A percentile compares a stretch with the other conserved stretches of the same genome.
Evolutionary conservation across 2,329 filamentous ascomycete species (phyloP).

Genomic region (Taxawa tesnikishii): DNA sequence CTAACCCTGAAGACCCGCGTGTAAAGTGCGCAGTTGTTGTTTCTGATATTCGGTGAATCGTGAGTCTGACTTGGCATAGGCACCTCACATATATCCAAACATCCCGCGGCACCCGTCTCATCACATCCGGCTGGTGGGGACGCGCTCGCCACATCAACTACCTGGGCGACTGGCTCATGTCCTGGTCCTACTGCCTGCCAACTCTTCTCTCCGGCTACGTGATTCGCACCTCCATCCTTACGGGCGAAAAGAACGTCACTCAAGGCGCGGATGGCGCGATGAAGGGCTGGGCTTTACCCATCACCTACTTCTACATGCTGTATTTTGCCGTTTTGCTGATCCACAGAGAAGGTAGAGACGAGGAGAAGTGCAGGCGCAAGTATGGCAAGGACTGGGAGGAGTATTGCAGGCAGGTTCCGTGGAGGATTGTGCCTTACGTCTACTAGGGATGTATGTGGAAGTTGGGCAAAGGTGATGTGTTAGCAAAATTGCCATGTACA

Average conservation of each 20-base stretch:
- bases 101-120: conserved; percentile 63
- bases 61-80: conserved; percentile 15
- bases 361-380: conserved; percentile 82
- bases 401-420: conserved; percentile 74
- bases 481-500: too few relatives aligned
- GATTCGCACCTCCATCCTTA: conserved; percentile 48
- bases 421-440: conserved; percentile 70
- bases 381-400: conserved; percentile 87
- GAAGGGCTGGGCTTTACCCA: conserved; percentile 69
- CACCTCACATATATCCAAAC: conserved; percentile 83
- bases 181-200: conserved; percentile 80
- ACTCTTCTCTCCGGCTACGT: conserved; percentile 75
- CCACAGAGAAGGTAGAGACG: conserved; percentile 76
- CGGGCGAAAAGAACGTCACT: conserved; percentile 47
- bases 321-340: conserved; percentile 83
- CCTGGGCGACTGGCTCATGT: conserved; percentile 86
- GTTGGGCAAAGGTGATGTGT: too few relatives aligned
- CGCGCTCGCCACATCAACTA: conserved; percentile 90
- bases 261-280: conserved; percentile 35
- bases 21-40: conserved; percentile 31
- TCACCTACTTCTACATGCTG: conserved; percentile 89
- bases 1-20: conserved; percentile 66
- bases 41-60: not conserved
- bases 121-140: conserved; percentile 90
- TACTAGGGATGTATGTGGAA: too few relatives aligned